Conservation (phyloP, 2,329 filamentous ascomycete genomes). For the Penicillium sp. region DNA sequence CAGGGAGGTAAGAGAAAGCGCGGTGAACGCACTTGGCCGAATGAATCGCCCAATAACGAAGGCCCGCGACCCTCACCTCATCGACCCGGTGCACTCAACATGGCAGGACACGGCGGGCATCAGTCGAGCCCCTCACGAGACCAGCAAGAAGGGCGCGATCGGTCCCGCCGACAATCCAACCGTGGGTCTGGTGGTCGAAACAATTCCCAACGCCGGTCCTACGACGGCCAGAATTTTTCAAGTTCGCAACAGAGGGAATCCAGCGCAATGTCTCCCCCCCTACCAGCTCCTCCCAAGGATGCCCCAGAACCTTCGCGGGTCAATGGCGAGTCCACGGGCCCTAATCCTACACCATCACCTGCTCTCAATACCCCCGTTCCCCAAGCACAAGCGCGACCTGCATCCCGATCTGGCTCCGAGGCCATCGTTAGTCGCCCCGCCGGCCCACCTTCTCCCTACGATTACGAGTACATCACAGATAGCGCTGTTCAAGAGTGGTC, state of each 20-base stretch:
- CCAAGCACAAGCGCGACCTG: constrained; percentile 21
- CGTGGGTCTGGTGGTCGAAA: constrained; percentile 39
- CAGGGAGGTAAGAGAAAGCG: constrained; percentile 58
- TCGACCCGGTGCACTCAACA: constrained; percentile 48
- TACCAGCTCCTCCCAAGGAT: constrained; percentile 29
- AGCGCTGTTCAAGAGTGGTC: constrained; percentile 68
- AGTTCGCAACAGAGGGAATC: constrained; percentile 25
- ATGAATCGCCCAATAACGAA: constrained; percentile 42
- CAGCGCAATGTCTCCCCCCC: constrained; percentile 33
- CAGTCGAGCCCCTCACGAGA: constrained; percentile 38
- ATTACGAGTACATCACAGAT: constrained; percentile 75
- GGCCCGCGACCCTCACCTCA: constrained; percentile 48
- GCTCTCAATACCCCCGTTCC: constrained; percentile 20
- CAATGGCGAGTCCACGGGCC: constrained; percentile 26
- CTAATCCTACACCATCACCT: constrained; percentile 21
- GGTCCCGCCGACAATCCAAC: constrained; percentile 38
- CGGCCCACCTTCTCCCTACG: constrained; percentile 52
- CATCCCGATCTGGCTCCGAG: constrained; percentile 21
- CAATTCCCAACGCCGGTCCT: constrained; percentile 36
- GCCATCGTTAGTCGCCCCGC: constrained; percentile 18
- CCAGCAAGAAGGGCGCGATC: constrained; percentile 39
- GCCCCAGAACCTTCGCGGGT: constrained; percentile 28
- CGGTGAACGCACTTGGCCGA: constrained; percentile 46
- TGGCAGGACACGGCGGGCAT: constrained; percentile 51
- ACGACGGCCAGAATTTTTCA: constrained; percentile 37